Conservation (phyloP, 1,284 basidiomycete species). For the Vanrija sp. region DNA sequence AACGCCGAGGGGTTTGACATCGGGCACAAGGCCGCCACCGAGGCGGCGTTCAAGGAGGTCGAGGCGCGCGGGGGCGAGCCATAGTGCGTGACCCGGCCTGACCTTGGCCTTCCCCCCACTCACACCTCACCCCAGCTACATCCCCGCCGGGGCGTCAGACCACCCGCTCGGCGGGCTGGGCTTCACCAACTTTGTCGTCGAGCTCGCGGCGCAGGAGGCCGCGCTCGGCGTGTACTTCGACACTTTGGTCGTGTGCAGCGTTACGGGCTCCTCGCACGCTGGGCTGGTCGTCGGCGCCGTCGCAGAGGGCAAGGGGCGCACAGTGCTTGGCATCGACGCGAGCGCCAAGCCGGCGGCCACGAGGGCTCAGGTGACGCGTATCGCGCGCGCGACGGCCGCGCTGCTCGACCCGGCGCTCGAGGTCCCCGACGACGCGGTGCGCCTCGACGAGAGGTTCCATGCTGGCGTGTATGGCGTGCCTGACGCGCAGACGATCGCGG, state of each 20-base stretch:
- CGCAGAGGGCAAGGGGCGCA: slow-evolving; percentile 29
- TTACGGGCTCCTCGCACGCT: slow-evolving; percentile 37
- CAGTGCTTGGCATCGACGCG: slow-evolving; percentile 39
- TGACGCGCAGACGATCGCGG: slow-evolving; percentile 27
- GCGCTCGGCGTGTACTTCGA: slow-evolving; percentile 33
- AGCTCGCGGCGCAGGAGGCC: slow-evolving; percentile 33
- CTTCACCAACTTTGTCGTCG: slow-evolving; percentile 30
- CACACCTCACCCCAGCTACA: slow-evolving; percentile 14
- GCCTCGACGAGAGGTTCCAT: slow-evolving; percentile 35
- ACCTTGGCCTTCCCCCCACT: background rate
- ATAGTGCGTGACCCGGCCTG: slow-evolving; percentile 19
- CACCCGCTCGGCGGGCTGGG: slow-evolving; percentile 35
- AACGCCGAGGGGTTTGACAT: slow-evolving; percentile 34
- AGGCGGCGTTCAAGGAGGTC: slow-evolving; percentile 29
- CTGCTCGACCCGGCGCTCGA: slow-evolving; percentile 21
- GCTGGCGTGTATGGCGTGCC: slow-evolving; percentile 36
- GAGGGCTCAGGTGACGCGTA: slow-evolving; percentile 23
- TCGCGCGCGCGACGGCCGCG: slow-evolving; percentile 28
- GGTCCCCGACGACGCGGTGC: slow-evolving; percentile 27
- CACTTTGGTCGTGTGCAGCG: slow-evolving; percentile 34
- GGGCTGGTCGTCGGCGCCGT: slow-evolving; percentile 33
- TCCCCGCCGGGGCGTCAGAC: slow-evolving; percentile 37
- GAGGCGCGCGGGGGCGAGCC: slow-evolving; percentile 31
- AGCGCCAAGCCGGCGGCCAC: slow-evolving; percentile 32
- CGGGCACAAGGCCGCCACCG: slow-evolving; percentile 31